Conservation (phyloP, 116 monocot species). For the Trichopus zeylanicus region DNA sequence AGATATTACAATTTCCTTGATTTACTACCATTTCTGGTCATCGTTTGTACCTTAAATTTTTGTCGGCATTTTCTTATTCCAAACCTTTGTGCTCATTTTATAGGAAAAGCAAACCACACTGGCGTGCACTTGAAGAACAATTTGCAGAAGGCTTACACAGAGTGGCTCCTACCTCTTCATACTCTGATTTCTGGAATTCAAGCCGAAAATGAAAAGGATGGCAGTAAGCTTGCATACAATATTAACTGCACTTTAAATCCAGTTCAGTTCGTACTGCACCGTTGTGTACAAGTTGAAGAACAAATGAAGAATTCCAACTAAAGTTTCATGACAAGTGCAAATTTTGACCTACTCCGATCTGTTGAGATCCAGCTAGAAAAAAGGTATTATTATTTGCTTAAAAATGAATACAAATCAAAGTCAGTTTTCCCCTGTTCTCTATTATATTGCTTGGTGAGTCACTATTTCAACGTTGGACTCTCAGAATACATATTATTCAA, state of each 20-base stretch:
- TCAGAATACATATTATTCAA: no score
- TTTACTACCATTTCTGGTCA: neutral
- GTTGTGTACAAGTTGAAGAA: constrained; percentile 75
- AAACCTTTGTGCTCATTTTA: no score
- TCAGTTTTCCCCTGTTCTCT: no score
- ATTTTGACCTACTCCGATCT: no score
- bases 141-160: constrained; percentile 47
- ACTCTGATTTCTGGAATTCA: constrained; percentile 41
- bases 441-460: no score
- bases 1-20: neutral
- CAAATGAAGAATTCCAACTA: constrained; percentile 9
- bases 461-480: no score
- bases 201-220: constrained; percentile 30
- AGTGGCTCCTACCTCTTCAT: constrained; percentile 81
- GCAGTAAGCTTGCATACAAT: constrained; percentile 21
- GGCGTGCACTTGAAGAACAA: constrained; percentile 25
- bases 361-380: neutral
- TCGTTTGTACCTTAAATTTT: neutral
- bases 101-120: constrained; percentile 43
- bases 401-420: no score
- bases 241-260: constrained; percentile 58
- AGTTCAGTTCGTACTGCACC: constrained; percentile 65
- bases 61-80: neutral
- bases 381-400: neutral
- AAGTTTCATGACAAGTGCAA: neutral